These are phyloP conservation scores for Patellaria atrata DNA, from an alignment of 495 filamentous ascomycete species.

Conservation along the genomic window DNA sequence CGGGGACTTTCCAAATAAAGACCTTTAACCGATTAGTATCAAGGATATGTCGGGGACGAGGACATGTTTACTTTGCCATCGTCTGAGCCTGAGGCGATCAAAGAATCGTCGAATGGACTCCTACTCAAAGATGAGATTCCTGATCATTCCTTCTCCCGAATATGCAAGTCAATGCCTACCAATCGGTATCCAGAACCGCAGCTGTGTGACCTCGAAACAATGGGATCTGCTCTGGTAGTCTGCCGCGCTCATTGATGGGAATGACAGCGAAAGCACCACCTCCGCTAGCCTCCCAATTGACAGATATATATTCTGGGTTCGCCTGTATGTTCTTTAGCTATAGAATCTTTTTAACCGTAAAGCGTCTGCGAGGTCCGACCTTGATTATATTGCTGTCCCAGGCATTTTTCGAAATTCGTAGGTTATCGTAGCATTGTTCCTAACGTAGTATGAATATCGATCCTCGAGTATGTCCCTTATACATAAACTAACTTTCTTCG, in stretches of 20 bases:
- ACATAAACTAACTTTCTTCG: constrained; percentile 54
- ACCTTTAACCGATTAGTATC: constrained; percentile 36
- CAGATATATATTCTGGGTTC: constrained; percentile 88
- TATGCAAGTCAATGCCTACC: constrained; percentile 47
- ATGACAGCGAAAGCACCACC: constrained; percentile 96
- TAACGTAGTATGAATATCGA: constrained; percentile 18
- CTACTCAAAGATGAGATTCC: too few species aligned
- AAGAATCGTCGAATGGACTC: constrained; percentile 86
- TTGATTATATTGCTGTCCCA: constrained; percentile 99
- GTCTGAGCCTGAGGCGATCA: constrained; percentile 89
- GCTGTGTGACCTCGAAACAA: constrained; percentile 93
- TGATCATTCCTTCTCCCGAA: too few species aligned
- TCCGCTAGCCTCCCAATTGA: constrained; percentile 97
- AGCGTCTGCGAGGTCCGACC: constrained; percentile 34
- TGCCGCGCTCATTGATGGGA: constrained; percentile 73
- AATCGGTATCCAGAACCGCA: constrained; percentile 93
- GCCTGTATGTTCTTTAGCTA: constrained; percentile 36
- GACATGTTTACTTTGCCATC: constrained; percentile 60
- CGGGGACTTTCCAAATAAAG: constrained; percentile 88
- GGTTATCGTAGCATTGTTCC: constrained; percentile 94
- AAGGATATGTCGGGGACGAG: constrained; percentile 1
- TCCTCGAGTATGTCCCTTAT: not conserved
- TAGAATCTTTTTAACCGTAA: not conserved
- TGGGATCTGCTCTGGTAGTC: constrained; percentile 82
- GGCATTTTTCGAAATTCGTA: constrained; percentile 87